A percentile compares a stretch with the other conserved stretches of the same genome.
These are phyloP conservation scores for Beauveria medogensis DNA, from an alignment of 2,329 filamentous ascomycete species.

Conservation along the genomic window DNA sequence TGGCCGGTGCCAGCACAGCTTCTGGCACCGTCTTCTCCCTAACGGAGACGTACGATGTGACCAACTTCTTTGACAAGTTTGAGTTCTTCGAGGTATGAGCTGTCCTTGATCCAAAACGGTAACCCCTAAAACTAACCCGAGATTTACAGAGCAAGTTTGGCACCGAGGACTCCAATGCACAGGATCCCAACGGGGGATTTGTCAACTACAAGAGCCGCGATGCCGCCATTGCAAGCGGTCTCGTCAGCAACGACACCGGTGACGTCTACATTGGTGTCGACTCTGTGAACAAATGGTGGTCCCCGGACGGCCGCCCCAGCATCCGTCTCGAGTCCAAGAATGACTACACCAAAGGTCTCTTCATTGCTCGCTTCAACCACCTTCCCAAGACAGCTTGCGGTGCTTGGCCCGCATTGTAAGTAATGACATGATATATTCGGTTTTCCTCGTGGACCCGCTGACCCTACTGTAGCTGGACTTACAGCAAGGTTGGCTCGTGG, in stretches of 20 bases:
- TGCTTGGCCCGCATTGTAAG: conserved; percentile 62
- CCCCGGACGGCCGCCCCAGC: conserved; percentile 38
- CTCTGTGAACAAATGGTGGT: conserved; percentile 13
- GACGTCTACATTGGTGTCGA: conserved; percentile 35
- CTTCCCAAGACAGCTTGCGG: conserved; percentile 61
- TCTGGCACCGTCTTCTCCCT: conserved; percentile 2
- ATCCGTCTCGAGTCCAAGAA: conserved; percentile 58
- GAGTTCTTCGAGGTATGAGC: conserved; percentile 31
- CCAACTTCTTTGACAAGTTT: conserved; percentile 43
- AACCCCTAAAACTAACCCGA: not conserved
- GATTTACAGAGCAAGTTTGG: conserved; percentile 9
- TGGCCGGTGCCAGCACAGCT: conserved; percentile 1
- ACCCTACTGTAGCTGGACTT: conserved; percentile 33
- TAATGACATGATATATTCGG: not conserved
- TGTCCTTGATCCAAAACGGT: not conserved
- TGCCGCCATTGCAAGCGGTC: conserved; percentile 27
- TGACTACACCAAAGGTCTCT: conserved; percentile 56
- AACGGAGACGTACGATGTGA: conserved; percentile 1
- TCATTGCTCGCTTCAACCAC: conserved; percentile 62
- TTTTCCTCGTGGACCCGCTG: not conserved
- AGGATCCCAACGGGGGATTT: conserved; percentile 57
- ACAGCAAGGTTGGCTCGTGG: conserved; percentile 42
- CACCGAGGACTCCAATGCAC: conserved; percentile 16
- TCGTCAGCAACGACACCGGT: conserved; percentile 24
- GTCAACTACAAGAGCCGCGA: conserved; percentile 43